A percentile compares a stretch with the other conserved stretches of the same genome.
Evolutionary conservation across 23 red algal species (phyloP).

Genomic region (Gracilariopsis chorda): DNA sequence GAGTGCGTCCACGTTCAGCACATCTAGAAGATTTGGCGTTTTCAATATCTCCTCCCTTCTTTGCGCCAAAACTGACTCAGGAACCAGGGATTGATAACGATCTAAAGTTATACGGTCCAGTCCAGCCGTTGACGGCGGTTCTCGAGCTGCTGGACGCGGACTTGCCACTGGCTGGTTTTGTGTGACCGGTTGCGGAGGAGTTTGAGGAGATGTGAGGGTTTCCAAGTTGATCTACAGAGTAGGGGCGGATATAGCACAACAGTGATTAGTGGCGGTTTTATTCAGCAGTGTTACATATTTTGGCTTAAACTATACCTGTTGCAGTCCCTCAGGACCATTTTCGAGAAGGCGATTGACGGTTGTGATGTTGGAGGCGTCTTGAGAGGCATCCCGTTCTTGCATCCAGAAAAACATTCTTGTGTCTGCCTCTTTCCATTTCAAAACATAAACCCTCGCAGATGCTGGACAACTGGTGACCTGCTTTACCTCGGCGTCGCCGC

Average conservation of each 20-base stretch:
- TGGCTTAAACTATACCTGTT: conserved; percentile 52
- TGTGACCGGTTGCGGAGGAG: background rate
- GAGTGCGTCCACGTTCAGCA: conserved; percentile 30
- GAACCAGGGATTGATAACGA: background rate
- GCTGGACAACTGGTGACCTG: conserved; percentile 39
- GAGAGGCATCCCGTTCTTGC: conserved; percentile 49
- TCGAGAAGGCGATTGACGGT: conserved; percentile 42
- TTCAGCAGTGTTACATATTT: background rate
- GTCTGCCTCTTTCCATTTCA: conserved; percentile 53
- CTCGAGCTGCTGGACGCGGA: background rate
- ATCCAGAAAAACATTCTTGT: conserved; percentile 65
- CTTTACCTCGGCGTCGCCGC: conserved; percentile 29
- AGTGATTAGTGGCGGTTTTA: conserved; percentile 28
- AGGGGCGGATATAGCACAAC: background rate
- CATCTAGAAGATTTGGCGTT: conserved; percentile 27
- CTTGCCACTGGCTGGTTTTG: background rate
- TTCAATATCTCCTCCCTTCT: conserved; percentile 29
- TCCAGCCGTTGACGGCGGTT: conserved; percentile 1
- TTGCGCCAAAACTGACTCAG: background rate
- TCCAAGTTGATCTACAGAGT: conserved; percentile 17
- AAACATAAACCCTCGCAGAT: conserved; percentile 58
- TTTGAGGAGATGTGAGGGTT: conserved; percentile 6
- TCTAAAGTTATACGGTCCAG: conserved; percentile 12
- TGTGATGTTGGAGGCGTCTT: conserved; percentile 21
- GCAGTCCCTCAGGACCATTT: conserved; percentile 28